Percentiles rank a stretch among this genome's conserved stretches.
phyloP scores from a whole-genome alignment of 306 rosid species.

The Rosa chinensis region DNA sequence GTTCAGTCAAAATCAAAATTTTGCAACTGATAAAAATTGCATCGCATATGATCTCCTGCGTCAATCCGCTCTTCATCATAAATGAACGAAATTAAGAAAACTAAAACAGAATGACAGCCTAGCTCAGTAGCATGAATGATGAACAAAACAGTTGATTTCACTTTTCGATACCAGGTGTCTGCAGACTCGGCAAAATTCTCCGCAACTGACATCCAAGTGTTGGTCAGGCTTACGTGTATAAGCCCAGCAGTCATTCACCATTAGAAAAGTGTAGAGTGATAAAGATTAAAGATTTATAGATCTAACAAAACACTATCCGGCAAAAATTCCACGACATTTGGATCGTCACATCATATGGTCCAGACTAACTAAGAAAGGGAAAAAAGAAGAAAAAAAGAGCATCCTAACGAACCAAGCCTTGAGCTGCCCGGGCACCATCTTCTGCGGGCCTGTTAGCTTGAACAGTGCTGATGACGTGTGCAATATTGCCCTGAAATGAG shows the following conservation, averaged over 20 bases:
- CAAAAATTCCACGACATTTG: constrained; percentile 28
- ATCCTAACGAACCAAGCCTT: constrained; percentile 69
- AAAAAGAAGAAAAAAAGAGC: not conserved
- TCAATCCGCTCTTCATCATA: no score
- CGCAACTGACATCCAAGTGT: not conserved
- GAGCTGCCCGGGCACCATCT: constrained; percentile 70
- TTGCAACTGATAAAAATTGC: no score
- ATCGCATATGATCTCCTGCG: no score
- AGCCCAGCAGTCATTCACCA: not conserved
- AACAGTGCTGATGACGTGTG: constrained; percentile 73
- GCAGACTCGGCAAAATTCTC: not conserved
- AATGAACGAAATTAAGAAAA: not conserved
- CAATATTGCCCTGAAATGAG: constrained; percentile 61
- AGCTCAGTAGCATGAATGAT: not conserved
- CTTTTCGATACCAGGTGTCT: not conserved
- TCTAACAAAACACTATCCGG: not conserved
- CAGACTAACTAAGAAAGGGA: not conserved
- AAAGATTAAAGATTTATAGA: not conserved
- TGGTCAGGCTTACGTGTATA: not conserved
- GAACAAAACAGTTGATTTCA: not conserved
- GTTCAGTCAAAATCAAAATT: no score
- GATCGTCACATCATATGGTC: constrained; percentile 10
- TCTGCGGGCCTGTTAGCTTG: constrained; percentile 67
- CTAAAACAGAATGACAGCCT: not conserved
- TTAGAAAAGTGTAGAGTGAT: not conserved